Evolutionary conservation across 2,329 filamentous ascomycete genomes (phyloP), one percentile per base, ranked within the genome.

Genomic region (Trichoderma endophyticum): DNA sequence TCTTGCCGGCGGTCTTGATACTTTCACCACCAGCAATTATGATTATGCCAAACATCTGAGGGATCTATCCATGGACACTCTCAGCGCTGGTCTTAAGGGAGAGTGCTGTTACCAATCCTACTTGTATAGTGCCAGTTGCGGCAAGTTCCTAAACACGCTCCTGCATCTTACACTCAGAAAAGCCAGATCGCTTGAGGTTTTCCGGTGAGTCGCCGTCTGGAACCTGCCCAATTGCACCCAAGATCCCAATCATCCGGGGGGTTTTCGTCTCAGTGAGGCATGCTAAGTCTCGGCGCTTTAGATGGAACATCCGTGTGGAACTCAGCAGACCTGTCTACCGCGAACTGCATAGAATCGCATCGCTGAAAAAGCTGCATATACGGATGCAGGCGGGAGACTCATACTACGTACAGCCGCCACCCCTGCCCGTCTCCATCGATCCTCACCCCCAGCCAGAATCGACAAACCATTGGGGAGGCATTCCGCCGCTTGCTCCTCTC

Each of bases 241-340:
- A 28, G n/a, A 32, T 34, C 18, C 56, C 18, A 3, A 32, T n/a
- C n/a, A 14, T 32, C 2, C 2, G 21, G 21, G 21, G 6, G 12
- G 4, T 5, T 43, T 11, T 61, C 14, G n/a, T 26, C 6, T 24
- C 9, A 26, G 56, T 21, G 59, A 72, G 28, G 9, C 4, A 61
- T 61, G 14, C 66, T 69, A 57, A 39, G 14, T n/a, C n/a, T 24
- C 21, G 15, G 21, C 21, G 48, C 3, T 21, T 24, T 15, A 39
- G 86, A 74, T 91, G 89, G 89, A 89, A 91, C 77, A 87, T 91
- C 69, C 85, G 88, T 7, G 86, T 91, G 70, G 89, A 91, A 77
- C 83, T 91, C 11, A 89, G 86, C 77, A 83, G 87, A 6, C 84
- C 84, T 1, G 84, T 91, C 5, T 91, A 89, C 79, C 83, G 83